Percentiles rank a stretch among this genome's conserved stretches.
Evolutionary conservation across 768 basidiomycete genomes (phyloP).

Genomic region (Hygrocybe coccinea): DNA sequence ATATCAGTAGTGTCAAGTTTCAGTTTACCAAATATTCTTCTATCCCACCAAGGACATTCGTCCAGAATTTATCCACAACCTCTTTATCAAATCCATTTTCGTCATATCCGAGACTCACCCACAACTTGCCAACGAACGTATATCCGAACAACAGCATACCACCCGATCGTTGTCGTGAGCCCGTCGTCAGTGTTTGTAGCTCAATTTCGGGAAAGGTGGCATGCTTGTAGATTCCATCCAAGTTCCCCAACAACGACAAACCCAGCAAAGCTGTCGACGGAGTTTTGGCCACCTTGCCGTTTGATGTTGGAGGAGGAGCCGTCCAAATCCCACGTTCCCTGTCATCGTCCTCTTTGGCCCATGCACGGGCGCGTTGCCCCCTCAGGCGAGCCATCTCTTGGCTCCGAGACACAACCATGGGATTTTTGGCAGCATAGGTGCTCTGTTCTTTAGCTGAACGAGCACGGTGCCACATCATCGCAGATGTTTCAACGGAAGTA

Average conservation of each 20-base stretch:
- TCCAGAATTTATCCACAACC: slow-evolving; percentile 64
- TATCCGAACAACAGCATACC: slow-evolving; percentile 82
- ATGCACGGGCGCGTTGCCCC: slow-evolving; percentile 53
- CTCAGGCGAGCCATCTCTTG: slow-evolving; percentile 63
- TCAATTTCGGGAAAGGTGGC: slow-evolving; percentile 49
- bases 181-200: slow-evolving; percentile 74
- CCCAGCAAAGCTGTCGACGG: slow-evolving; percentile 68
- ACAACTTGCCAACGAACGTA: slow-evolving; percentile 68
- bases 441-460: slow-evolving; percentile 66
- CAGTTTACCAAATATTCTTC: slow-evolving; percentile 49
- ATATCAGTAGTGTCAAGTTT: background rate
- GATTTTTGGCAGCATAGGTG: slow-evolving; percentile 54
- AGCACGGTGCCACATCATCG: slow-evolving; percentile 73
- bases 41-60: slow-evolving; percentile 47
- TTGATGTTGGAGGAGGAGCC: slow-evolving; percentile 19
- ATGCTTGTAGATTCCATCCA: slow-evolving; percentile 79
- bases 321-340: slow-evolving; percentile 43
- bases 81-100: slow-evolving; percentile 65
- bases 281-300: slow-evolving; percentile 25
- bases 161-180: slow-evolving; percentile 72
- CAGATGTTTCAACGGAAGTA: slow-evolving; percentile 31
- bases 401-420: slow-evolving; percentile 57
- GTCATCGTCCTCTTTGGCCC: slow-evolving; percentile 75
- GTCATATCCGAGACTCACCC: slow-evolving; percentile 79
- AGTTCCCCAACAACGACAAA: slow-evolving; percentile 77